These are phyloP conservation scores for Theileria equi DNA, from an alignment of 169 alveolate species.

Conservation along the genomic window DNA sequence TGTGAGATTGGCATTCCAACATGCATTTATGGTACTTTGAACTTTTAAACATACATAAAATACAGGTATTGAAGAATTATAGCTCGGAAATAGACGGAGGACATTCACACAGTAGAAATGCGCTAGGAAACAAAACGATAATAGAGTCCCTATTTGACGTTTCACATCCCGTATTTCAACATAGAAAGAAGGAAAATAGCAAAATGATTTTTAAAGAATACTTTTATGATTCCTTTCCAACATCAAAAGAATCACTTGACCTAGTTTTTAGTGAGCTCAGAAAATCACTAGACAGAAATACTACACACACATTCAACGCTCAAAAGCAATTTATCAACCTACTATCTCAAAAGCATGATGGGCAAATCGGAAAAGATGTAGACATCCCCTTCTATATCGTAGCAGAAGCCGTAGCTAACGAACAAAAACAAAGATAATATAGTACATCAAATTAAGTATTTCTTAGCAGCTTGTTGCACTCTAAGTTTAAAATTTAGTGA, in stretches of 20 bases:
- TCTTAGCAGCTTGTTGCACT: conserved; percentile 58
- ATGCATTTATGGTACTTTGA: conserved; percentile 35
- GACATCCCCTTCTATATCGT: conserved; percentile 51
- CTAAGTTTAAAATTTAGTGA: conserved; percentile 31
- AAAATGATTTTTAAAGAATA: neutral
- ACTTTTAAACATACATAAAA: neutral
- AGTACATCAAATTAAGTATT: conserved; percentile 57
- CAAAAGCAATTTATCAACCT: conserved; percentile 52
- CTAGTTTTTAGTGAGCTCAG: conserved; percentile 35
- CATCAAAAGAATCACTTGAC: conserved; percentile 4
- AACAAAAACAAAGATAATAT: neutral
- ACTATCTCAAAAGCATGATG: conserved; percentile 5
- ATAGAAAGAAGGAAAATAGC: neutral
- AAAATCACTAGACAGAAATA: conserved; percentile 5
- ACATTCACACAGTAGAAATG: conserved; percentile 2
- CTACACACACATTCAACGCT: conserved; percentile 31
- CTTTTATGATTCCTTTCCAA: conserved; percentile 12
- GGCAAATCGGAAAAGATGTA: neutral
- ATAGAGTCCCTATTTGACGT: conserved; percentile 57
- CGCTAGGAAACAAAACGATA: conserved; percentile 16
- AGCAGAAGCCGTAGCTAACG: conserved; percentile 53
- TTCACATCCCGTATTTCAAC: conserved; percentile 58
- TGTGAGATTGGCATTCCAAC: conserved; percentile 48
- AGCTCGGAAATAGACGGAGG: conserved; percentile 5
- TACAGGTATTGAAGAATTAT: conserved; percentile 18